Evolutionary conservation across 345 rosid species (phyloP).

Genomic region (Reutealis trisperma): DNA sequence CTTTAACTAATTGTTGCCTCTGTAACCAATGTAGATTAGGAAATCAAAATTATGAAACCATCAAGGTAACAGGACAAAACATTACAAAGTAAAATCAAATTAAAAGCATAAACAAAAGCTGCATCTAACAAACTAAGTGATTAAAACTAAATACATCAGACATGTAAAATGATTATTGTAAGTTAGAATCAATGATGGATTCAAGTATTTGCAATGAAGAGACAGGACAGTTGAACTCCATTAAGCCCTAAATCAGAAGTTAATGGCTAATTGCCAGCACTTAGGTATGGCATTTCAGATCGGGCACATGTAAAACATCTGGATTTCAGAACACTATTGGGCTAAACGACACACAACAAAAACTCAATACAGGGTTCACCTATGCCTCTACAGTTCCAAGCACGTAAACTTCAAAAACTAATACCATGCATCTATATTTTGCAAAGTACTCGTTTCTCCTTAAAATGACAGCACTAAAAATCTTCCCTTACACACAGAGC

Average conservation of each 20-base stretch:
- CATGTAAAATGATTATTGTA: neutral
- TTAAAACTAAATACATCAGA: neutral
- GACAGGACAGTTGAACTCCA: neutral
- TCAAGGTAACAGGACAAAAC: neutral
- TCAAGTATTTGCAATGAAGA: neutral
- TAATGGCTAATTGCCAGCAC: neutral
- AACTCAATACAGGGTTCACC: neutral
- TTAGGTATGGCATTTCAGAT: neutral
- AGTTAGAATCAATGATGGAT: neutral
- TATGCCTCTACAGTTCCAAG: neutral
- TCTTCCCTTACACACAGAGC: neutral
- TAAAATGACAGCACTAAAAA: neutral
- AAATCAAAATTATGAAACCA: neutral
- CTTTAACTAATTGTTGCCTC: constrained; percentile 91
- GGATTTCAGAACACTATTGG: neutral
- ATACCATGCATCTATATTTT: neutral
- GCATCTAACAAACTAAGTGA: neutral
- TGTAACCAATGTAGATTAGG: constrained; percentile 14
- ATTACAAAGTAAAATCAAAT: neutral
- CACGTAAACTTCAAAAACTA: neutral
- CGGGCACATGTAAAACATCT: neutral
- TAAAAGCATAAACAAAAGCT: neutral
- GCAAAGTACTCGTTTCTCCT: neutral
- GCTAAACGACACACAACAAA: neutral
- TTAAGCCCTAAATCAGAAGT: neutral